Evolutionary conservation across 768 basidiomycete species (phyloP), one percentile per base, ranked within the genome.

Genomic region (Trametes cubensis): DNA sequence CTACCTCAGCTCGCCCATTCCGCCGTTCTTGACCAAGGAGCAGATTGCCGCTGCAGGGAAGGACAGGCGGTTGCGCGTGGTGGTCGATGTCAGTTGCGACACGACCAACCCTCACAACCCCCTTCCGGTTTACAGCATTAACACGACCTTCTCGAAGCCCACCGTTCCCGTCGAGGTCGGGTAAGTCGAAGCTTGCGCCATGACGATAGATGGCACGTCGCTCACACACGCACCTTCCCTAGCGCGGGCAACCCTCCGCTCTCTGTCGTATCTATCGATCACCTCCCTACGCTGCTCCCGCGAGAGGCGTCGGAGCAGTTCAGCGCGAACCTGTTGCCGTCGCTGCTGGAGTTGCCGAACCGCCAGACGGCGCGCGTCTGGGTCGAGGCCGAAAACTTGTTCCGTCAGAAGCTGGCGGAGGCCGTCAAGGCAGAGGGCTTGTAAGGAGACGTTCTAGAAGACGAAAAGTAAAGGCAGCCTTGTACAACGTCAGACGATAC

Each of bases 91-190:
- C 69, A 96, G 94, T 73, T 99, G 97, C 79, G 97, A 99, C 75
- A 98, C 96, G 23, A 98, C 95, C 56, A 99, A 99, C 75, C 95
- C 97, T 17, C 90, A 89, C 83, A 99, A 98, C 75, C 97, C 97
- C 0, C 90, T 98, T 67, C 97, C 97, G 10, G 89, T 99, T 63
- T 99, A 99, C 78, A 80, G 72, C 58, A 83, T 95, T 77, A 98
- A 97, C 77, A 98, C 96, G 21, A 95, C 93, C 0, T 98, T 98
- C 74, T 83, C 88, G 49, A 83, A 92, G 60, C 97, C 97, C 18
- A 97, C 95, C 2, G 92, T 98, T 42, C 80, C 87, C 61, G 94
- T 95, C 41, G 85, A 86, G 48, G 85, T 92, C 69, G 87, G 84
- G 89, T 94, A 69, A 77, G 90, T 80, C 38, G 6, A 18, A 49